Conservation (phyloP, 331 rosid species). For the Arachis monticola region DNA sequence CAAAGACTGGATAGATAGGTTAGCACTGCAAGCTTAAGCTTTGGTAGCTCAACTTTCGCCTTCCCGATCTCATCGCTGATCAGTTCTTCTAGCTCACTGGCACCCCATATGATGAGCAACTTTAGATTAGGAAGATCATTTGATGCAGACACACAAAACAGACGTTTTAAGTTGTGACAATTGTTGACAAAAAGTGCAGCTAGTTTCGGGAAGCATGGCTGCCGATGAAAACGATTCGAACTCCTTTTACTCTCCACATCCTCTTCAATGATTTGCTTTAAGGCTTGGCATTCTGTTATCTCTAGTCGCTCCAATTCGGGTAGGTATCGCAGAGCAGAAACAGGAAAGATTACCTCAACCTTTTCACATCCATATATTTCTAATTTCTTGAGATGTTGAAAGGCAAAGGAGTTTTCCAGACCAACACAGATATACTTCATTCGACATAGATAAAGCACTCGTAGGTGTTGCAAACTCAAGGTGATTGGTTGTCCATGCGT, state of each 20-base stretch:
- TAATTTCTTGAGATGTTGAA: neutral
- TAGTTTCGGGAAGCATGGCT: conserved; percentile 36
- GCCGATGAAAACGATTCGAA: neutral
- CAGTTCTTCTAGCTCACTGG: neutral
- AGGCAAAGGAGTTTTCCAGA: neutral
- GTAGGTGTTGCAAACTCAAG: neutral
- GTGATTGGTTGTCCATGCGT: neutral
- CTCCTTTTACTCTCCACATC: neutral
- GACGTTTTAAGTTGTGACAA: conserved; percentile 29
- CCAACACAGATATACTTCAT: neutral
- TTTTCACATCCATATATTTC: neutral
- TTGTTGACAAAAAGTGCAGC: rapidly evolving
- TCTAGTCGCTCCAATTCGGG: neutral
- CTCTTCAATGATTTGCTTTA: conserved; percentile 28
- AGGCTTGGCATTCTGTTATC: neutral
- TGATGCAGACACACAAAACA: neutral
- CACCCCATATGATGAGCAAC: neutral
- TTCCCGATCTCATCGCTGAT: neutral
- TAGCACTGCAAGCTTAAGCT: neutral
- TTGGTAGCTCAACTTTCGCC: neutral
- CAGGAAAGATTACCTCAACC: conserved; percentile 11
- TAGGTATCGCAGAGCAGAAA: neutral
- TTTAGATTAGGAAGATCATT: neutral
- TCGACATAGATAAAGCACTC: rapidly evolving
- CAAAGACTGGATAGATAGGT: neutral